Percentiles rank a stretch among this genome's conserved stretches.
Conservation (phyloP, 192 early-diverging fungal species). For the Phycomyces nitens region DNA sequence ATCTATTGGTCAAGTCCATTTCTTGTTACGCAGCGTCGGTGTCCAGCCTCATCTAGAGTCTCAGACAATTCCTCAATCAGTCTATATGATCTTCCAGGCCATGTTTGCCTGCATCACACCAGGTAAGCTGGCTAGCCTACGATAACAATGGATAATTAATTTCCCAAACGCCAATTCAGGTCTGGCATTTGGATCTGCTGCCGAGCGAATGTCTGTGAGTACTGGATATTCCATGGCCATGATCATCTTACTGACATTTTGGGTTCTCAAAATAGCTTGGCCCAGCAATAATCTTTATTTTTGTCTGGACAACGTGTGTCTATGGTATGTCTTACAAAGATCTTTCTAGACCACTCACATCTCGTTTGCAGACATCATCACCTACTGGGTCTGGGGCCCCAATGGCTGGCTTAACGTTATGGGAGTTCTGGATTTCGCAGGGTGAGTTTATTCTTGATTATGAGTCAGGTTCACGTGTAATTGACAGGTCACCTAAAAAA, state of each 20-base stretch:
- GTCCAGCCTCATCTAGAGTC: conserved; percentile 52
- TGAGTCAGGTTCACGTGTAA: neutral
- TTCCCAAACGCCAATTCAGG: too few relatives aligned
- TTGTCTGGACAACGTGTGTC: conserved; percentile 67
- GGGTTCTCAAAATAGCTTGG: conserved; percentile 21
- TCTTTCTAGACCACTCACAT: neutral
- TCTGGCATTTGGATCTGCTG: conserved; percentile 51
- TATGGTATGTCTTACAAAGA: conserved; percentile 37
- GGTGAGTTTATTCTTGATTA: conserved; percentile 14
- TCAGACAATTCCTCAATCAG: conserved; percentile 57
- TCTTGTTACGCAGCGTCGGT: conserved; percentile 58
- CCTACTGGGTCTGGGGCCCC: conserved; percentile 80
- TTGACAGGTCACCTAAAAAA: neutral
- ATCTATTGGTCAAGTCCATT: conserved; percentile 33
- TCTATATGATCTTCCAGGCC: conserved; percentile 70
- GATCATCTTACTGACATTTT: too few relatives aligned
- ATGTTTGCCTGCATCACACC: conserved; percentile 79
- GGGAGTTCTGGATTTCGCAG: conserved; percentile 84
- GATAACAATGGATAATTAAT: neutral
- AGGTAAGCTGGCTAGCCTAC: neutral
- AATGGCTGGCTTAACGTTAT: conserved; percentile 75
- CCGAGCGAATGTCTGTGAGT: conserved; percentile 70
- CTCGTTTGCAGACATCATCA: conserved; percentile 49
- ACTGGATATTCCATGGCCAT: too few relatives aligned
- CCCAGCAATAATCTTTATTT: conserved; percentile 60